phyloP scores from a whole-genome alignment of 192 early-diverging fungal species.

The Coemansia sp. region DNA sequence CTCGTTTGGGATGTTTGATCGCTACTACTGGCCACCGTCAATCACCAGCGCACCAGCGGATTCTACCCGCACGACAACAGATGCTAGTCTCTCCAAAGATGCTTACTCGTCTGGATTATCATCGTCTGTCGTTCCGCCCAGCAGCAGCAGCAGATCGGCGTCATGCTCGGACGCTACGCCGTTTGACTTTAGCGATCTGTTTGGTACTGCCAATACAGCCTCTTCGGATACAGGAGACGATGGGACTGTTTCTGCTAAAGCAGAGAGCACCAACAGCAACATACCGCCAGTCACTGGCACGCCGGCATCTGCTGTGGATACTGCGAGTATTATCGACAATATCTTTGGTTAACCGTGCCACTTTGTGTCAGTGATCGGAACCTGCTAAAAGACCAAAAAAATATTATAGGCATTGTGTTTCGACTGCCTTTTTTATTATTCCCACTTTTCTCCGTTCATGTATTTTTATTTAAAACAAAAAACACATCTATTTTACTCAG shows the following conservation, averaged over 20 bases:
- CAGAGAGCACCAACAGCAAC: neutral
- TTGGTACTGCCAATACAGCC: conserved; percentile 3
- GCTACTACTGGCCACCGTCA: conserved; percentile 18
- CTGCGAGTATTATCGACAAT: conserved; percentile 10
- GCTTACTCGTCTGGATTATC: neutral
- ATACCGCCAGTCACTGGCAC: neutral
- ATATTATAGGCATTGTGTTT: too few relatives aligned
- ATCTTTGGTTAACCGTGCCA: conserved; percentile 12
- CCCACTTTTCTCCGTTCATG: too few relatives aligned
- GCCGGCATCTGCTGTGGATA: neutral
- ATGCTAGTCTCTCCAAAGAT: neutral
- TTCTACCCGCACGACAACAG: neutral
- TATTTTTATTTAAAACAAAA: too few relatives aligned
- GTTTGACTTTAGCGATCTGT: conserved; percentile 34
- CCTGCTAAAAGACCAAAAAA: too few relatives aligned
- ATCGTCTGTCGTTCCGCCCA: conserved; percentile 17
- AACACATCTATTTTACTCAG: too few relatives aligned
- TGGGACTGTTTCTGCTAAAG: neutral
- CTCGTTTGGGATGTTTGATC: conserved; percentile 7
- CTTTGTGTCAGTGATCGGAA: neutral
- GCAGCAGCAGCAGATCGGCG: neutral
- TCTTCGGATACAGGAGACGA: neutral
- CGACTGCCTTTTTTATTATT: too few relatives aligned
- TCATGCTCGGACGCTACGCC: conserved; percentile 8
- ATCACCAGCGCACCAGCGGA: neutral